Evolutionary conservation across 116 monocot species (phyloP), one percentile per base, ranked within the genome.

Genomic region (Iris pallida): DNA sequence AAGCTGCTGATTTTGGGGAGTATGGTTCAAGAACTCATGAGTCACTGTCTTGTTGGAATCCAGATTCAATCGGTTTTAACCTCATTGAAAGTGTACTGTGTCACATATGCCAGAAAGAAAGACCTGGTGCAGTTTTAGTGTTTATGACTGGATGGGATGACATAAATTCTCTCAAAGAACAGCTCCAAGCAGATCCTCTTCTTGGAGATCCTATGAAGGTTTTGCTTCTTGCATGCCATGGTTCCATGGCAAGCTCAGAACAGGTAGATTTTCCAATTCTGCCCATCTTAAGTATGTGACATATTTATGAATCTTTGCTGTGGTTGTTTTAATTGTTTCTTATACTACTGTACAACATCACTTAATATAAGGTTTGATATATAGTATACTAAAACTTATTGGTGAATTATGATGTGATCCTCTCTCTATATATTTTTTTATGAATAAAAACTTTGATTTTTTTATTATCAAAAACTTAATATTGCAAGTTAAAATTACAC

Each of bases 61-160:
- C 97, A 64, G 97, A 97, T 78, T 92, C 97, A 10, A 92, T 97
- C 69, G 97, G 97, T 54, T 97, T 97, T 73, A 97, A 97, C 71
- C 85, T 97, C 20, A 85, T 97, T 71, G 92, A 97, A 68, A 87
- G 64, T 88, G 73, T 92, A 42, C 61, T 97, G 56, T 83, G 78
- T 70, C 85, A 96, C 72, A 96, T 96, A 63, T 96, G 87, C 66
- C 80, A 20, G 59, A 91, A 89, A 59, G 96, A 89, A 80, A 78
- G 88, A 65, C 73, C 87, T 53, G 97, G 97, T 53, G 97, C 92
- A 13, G 71, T 97, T 85, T 81, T 97, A 60, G 97, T 92, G 42
- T 97, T 97, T 69, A 97, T 97, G 97, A 97, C 97, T 57, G 97
- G 97, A 14, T 97, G 97, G 97, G 97, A 97, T 90, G 97, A 92